Evolutionary conservation across 139 green algal genomes (phyloP), one percentile per base, ranked within the genome.

Genomic region (Parachlorella kessleri): DNA sequence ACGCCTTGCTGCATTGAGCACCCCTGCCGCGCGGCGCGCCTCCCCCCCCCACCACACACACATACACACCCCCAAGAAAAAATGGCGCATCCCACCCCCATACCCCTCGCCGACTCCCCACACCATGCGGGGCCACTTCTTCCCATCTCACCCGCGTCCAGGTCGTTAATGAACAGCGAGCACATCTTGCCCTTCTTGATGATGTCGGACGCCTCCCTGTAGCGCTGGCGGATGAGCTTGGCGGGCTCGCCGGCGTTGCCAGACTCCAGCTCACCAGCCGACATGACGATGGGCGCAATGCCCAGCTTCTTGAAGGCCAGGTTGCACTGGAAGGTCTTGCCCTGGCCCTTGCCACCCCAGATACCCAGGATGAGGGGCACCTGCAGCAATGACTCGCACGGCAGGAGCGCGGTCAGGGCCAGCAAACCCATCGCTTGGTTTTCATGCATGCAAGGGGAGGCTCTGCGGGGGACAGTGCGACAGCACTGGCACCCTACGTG

Each of bases 181-280:
- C 90, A 97, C 94, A 99, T 98, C 90, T 95, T 97, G 78, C 97
- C 97, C 95, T 99, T 99, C 94, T 98, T 98, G 85, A 99, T 97
- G 74, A 95, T 90, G 88, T 99, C 97, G 28, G 96, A 98, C 6
- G 96, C 97, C 93, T 98, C 94, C 70, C 94, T 80, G 94, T 99
- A 99, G 54, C 97, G 90, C 91, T 98, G 94, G 70, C 97, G 89
- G 82, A 99, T 94, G 5, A 99, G 94, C 89, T 99, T 99, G 81
- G 96, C 97, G 66, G 97, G 97, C 92, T 99, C 97, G 66, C 97
- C 97, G 63, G 97, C 97, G 76, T 99, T 99, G 76, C 96, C 97
- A 38, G 88, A 96, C 92, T 99, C 97, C 75, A 99, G 92, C 92
- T 99, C 97, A 90, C 97, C 97, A 73, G 97, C 83, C 38, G 88